Conservation (phyloP, 2,329 filamentous ascomycete genomes). For the Nannizzia gypsea region DNA sequence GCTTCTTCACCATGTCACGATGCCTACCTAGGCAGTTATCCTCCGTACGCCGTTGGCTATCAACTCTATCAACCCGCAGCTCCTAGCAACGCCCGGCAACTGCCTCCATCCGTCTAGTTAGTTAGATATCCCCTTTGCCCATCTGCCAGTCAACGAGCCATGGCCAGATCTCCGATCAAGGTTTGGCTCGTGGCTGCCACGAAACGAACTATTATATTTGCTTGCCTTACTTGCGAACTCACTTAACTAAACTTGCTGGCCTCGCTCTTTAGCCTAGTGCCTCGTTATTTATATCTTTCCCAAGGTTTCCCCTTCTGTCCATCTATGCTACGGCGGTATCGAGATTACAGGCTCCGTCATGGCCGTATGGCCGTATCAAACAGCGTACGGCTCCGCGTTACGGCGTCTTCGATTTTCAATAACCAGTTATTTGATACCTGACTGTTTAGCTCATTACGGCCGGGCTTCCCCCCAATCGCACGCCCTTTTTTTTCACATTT, state of each 20-base stretch:
- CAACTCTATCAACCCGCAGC: too few species aligned
- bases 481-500: too few species aligned
- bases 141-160: background rate
- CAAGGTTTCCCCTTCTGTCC: background rate
- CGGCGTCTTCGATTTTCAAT: constrained; percentile 1
- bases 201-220: background rate
- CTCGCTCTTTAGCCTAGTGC: background rate
- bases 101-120: too few species aligned
- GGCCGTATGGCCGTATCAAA: background rate
- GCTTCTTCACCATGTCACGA: too few species aligned
- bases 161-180: constrained; percentile 1
- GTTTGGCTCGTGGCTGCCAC: constrained; percentile 6
- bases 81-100: too few species aligned
- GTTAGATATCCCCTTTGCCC: too few species aligned
- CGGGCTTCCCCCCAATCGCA: background rate
- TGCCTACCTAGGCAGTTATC: too few species aligned
- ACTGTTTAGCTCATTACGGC: constrained; percentile 4
- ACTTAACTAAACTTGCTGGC: background rate
- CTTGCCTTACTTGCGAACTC: too few species aligned
- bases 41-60: too few species aligned
- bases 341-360: background rate
- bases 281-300: background rate
- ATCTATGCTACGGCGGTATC: background rate
- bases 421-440: constrained; percentile 4
- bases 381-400: background rate